Conservation (phyloP, 1,139 yeast genomes). For the Saccharomyces hybrid region DNA sequence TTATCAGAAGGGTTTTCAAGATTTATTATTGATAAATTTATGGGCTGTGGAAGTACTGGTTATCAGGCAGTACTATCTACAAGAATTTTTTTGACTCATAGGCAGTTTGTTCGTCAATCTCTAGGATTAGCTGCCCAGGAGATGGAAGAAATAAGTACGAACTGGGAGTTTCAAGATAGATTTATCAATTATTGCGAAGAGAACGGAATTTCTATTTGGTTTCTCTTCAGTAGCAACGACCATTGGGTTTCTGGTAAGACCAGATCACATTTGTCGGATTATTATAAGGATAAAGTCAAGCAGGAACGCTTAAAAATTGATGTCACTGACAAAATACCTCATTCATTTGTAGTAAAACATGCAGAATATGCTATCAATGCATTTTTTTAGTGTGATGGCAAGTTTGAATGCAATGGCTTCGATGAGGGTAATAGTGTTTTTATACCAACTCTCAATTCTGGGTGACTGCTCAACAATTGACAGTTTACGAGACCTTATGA, state of each 20-base stretch:
- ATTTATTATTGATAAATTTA: constrained; percentile 9
- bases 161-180: constrained; percentile 30
- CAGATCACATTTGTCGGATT: constrained; percentile 37
- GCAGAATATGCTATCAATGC: constrained; percentile 14
- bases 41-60: constrained; percentile 11
- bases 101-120: constrained; percentile 42
- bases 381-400: constrained; percentile 8
- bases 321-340: constrained; percentile 14
- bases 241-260: constrained; percentile 53
- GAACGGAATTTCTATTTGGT: constrained; percentile 38
- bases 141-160: constrained; percentile 38
- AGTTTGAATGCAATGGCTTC: background rate
- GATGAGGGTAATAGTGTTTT: background rate
- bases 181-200: constrained; percentile 41
- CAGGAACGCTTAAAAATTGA: constrained; percentile 9
- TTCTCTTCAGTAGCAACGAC: constrained; percentile 47
- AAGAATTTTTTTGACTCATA: constrained; percentile 36
- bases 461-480: background rate
- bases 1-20: constrained; percentile 17
- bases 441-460: background rate
- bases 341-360: constrained; percentile 19
- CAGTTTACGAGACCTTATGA: background rate
- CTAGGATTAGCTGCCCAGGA: constrained; percentile 49
- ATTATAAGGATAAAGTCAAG: constrained; percentile 29
- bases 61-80: constrained; percentile 39